These are phyloP conservation scores for Myxozyma udenii DNA, from an alignment of 805 yeast genomes.

Conservation along the genomic window DNA sequence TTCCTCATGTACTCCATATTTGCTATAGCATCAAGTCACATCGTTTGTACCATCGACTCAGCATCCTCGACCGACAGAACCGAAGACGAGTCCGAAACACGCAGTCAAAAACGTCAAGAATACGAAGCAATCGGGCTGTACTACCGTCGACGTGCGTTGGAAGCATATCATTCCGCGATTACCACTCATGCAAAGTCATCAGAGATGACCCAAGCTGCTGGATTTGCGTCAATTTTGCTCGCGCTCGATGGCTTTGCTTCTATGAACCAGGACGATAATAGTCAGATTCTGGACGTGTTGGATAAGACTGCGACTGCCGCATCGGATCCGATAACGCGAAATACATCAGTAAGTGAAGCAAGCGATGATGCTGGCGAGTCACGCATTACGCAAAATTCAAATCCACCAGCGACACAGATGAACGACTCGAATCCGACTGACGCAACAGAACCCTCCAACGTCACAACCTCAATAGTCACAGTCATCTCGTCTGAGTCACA, in stretches of 20 bases:
- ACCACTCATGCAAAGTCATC: constrained; percentile 1
- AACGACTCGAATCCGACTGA: background rate
- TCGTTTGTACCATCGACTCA: constrained; percentile 9
- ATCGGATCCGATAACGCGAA: background rate
- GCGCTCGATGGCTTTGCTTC: constrained; percentile 18
- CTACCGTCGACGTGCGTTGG: constrained; percentile 13
- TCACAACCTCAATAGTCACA: background rate
- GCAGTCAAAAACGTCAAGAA: background rate
- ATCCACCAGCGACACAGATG: constrained; percentile 1
- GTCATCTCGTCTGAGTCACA: background rate
- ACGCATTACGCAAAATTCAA: background rate
- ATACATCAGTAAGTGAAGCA: background rate
- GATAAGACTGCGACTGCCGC: background rate
- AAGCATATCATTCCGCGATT: constrained; percentile 7
- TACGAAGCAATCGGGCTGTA: constrained; percentile 8
- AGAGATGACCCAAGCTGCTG: constrained; percentile 13
- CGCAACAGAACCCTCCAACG: background rate
- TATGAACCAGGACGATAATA: constrained; percentile 11
- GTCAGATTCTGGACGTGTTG: constrained; percentile 3
- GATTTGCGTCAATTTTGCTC: constrained; percentile 13
- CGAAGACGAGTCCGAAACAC: background rate
- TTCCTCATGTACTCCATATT: constrained; percentile 17
- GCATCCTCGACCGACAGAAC: background rate
- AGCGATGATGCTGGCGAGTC: background rate
- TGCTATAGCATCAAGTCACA: constrained; percentile 12